A percentile compares a stretch with the other conserved stretches of the same genome.
phyloP scores from a whole-genome alignment of 2,329 filamentous ascomycete genomes.

The Macrophomina tecta region DNA sequence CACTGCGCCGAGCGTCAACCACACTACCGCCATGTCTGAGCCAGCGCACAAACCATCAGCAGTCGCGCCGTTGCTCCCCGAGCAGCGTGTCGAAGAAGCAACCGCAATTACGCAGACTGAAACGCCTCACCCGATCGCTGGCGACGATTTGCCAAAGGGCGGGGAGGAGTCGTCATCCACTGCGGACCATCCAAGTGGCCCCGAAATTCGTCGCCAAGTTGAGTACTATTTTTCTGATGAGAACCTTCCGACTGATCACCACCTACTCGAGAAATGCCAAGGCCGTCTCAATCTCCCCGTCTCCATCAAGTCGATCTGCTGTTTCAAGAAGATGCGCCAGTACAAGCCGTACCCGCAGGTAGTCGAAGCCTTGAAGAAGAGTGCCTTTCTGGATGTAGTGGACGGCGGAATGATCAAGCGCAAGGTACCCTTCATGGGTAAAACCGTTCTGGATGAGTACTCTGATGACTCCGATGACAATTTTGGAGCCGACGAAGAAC shows the following conservation, averaged over 20 bases:
- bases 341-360: slow-evolving; percentile 50
- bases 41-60: not conserved
- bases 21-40: not conserved
- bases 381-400: slow-evolving; percentile 49
- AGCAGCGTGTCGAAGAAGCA: not conserved
- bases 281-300: slow-evolving; percentile 51
- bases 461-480: slow-evolving; percentile 30
- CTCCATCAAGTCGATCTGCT: slow-evolving; percentile 49
- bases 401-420: slow-evolving; percentile 52
- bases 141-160: not conserved
- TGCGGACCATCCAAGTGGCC: slow-evolving; percentile 31
- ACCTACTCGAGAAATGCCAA: slow-evolving; percentile 50
- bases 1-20: not conserved
- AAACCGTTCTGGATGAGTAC: slow-evolving; percentile 37
- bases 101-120: not conserved
- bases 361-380: slow-evolving; percentile 49
- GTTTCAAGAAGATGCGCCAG: slow-evolving; percentile 54
- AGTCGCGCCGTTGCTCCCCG: not conserved
- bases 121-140: not conserved
- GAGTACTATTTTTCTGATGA: slow-evolving; percentile 59
- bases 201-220: slow-evolving; percentile 44
- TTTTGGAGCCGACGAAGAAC: not conserved
- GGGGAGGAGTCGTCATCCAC: not conserved
- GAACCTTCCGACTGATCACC: slow-evolving; percentile 51
- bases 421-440: slow-evolving; percentile 46